phyloP scores from a whole-genome alignment of 1,284 basidiomycete species.

The Grifola frondosa region DNA sequence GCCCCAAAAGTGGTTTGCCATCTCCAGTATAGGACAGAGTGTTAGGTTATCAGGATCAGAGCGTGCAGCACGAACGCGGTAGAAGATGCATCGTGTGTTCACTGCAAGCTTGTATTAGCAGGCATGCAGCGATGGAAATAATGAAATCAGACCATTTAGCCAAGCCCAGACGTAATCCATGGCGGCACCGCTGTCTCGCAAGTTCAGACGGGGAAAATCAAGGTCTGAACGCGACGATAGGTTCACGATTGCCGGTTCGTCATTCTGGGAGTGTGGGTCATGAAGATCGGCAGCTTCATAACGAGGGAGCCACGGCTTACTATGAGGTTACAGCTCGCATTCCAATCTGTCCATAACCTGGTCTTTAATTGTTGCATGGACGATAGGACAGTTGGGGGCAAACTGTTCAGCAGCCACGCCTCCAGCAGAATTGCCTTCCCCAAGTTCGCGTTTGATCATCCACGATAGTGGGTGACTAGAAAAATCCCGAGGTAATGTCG shows the following conservation, averaged over 20 bases:
- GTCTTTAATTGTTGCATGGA: constrained; percentile 48
- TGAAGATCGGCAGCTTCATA: neutral
- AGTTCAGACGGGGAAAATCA: neutral
- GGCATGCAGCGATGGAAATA: no score
- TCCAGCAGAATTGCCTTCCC: constrained; percentile 17
- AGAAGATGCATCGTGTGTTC: constrained; percentile 84
- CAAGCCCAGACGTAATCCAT: constrained; percentile 78
- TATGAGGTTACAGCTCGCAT: constrained; percentile 45
- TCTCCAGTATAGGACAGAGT: constrained; percentile 82
- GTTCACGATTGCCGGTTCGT: constrained; percentile 7
- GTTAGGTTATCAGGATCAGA: constrained; percentile 74
- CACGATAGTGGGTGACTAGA: constrained; percentile 75
- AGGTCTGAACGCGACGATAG: constrained; percentile 17
- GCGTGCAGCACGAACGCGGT: constrained; percentile 56
- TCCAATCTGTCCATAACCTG: constrained; percentile 64
- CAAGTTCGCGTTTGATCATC: constrained; percentile 42
- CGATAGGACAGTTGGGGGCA: constrained; percentile 51
- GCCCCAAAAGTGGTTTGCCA: constrained; percentile 69
- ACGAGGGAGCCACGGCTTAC: constrained; percentile 34
- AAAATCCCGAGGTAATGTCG: constrained; percentile 69
- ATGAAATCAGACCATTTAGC: constrained; percentile 64
- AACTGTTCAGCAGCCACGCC: constrained; percentile 35
- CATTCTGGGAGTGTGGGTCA: constrained; percentile 14
- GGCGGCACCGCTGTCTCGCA: constrained; percentile 5
- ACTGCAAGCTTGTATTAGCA: no score